phyloP scores from a whole-genome alignment of 345 rosid species.

The Gossypioides kirkii region DNA sequence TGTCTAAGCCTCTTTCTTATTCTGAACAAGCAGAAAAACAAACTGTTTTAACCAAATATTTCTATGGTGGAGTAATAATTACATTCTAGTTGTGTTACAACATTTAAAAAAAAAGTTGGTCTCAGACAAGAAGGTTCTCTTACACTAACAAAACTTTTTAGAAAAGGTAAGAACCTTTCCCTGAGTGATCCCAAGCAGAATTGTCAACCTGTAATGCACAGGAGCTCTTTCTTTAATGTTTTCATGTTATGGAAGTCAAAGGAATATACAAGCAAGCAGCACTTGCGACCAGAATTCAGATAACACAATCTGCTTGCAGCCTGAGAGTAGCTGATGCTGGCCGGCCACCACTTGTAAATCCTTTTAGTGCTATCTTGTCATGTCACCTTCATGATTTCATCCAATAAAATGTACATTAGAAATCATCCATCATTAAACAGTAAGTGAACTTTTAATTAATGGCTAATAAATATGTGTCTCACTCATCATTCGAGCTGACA shows the following conservation, averaged over 20 bases:
- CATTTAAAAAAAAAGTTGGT: slow-evolving; percentile 19
- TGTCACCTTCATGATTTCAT: slow-evolving; percentile 15
- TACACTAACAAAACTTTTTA: slow-evolving; percentile 34
- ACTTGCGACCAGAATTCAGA: neutral
- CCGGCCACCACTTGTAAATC: slow-evolving; percentile 9
- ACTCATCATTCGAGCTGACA: neutral
- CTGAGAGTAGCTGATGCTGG: slow-evolving; percentile 5
- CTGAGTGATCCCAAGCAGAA: slow-evolving; percentile 2
- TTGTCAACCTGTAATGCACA: slow-evolving; percentile 31
- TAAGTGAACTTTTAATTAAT: neutral
- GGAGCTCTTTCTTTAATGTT: slow-evolving; percentile 1
- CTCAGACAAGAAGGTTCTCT: slow-evolving; percentile 11
- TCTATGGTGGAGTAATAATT: slow-evolving; percentile 32
- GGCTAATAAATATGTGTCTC: neutral
- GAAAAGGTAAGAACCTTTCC: slow-evolving; percentile 22
- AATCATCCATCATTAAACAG: neutral
- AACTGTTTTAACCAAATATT: neutral
- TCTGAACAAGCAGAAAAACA: neutral
- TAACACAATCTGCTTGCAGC: slow-evolving; percentile 13
- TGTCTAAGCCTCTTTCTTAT: neutral
- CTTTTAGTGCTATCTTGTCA: slow-evolving; percentile 15
- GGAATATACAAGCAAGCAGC: slow-evolving; percentile 1
- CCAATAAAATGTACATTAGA: slow-evolving; percentile 1
- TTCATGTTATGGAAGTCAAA: neutral
- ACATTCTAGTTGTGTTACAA: slow-evolving; percentile 36